phyloP scores from a whole-genome alignment of 2,329 filamentous ascomycete genomes.

The Xylaria sp. region DNA sequence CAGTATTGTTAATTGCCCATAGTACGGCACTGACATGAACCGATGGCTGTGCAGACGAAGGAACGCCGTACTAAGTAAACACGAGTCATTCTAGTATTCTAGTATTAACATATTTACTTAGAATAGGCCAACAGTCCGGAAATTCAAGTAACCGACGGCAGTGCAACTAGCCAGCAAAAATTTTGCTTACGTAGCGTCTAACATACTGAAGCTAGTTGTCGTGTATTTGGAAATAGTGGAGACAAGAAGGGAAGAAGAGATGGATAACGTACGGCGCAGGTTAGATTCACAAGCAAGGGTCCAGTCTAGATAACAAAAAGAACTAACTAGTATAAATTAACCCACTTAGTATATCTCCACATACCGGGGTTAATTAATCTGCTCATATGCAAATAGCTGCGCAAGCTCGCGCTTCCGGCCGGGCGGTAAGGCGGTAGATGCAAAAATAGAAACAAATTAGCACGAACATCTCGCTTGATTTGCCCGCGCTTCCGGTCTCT shows the following conservation, averaged over 20 bases:
- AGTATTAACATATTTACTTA: not conserved
- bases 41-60: not conserved
- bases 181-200: not conserved
- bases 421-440: conserved; percentile 36
- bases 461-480: not conserved
- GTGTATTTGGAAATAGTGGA: not conserved
- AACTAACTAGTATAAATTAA: no score
- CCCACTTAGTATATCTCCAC: not conserved
- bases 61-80: not conserved
- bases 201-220: not conserved
- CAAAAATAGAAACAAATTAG: conserved; percentile 46
- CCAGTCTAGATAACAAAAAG: not conserved
- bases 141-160: conserved; percentile 5
- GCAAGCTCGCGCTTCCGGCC: not conserved
- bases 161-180: conserved; percentile 1
- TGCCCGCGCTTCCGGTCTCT: conserved; percentile 11
- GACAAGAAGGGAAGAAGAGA: not conserved
- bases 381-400: not conserved
- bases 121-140: conserved; percentile 15
- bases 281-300: not conserved
- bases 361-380: conserved; percentile 40
- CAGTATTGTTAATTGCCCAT: not conserved
- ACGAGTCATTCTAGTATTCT: not conserved
- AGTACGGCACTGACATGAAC: not conserved
- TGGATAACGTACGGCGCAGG: not conserved